These are phyloP conservation scores for Acidiella bohemica DNA, from an alignment of 495 filamentous ascomycete species.

Conservation along the genomic window DNA sequence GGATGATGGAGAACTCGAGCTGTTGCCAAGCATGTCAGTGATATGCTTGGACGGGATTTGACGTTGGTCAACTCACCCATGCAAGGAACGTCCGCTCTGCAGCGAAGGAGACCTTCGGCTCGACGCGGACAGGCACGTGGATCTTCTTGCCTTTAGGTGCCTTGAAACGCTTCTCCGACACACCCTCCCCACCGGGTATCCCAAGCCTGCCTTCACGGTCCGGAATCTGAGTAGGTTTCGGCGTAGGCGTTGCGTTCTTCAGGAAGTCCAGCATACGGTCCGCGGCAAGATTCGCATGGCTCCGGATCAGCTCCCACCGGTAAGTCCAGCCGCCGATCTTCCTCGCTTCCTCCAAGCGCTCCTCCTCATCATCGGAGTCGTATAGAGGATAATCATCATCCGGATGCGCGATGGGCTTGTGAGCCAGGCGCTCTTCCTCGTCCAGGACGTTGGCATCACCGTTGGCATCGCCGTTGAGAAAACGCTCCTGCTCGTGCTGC, in stretches of 20 bases:
- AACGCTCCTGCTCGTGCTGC: constrained; percentile 36
- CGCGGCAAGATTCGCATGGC: constrained; percentile 32
- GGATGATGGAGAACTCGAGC: constrained; percentile 88
- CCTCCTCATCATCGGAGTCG: constrained; percentile 77
- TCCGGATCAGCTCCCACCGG: constrained; percentile 40
- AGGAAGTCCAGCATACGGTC: constrained; percentile 34
- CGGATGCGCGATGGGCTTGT: constrained; percentile 36
- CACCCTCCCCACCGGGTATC: constrained; percentile 31
- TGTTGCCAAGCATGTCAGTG: constrained; percentile 13
- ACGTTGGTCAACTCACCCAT: constrained; percentile 49
- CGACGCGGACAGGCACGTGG: constrained; percentile 86
- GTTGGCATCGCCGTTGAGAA: constrained; percentile 22
- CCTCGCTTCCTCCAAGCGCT: constrained; percentile 63
- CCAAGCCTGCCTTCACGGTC: constrained; percentile 36
- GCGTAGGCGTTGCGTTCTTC: constrained; percentile 42
- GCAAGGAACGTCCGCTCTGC: constrained; percentile 91
- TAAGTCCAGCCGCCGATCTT: constrained; percentile 60
- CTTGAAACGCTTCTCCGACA: constrained; percentile 53
- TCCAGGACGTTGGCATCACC: constrained; percentile 45
- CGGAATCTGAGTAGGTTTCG: constrained; percentile 47
- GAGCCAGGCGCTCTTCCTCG: constrained; percentile 59
- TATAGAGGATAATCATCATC: constrained; percentile 69
- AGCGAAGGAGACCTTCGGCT: constrained; percentile 96
- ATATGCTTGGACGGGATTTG: neutral
- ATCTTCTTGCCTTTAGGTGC: constrained; percentile 88